Evolutionary conservation across 129 eudicot genomes (phyloP), one percentile per base, ranked within the genome.

Genomic region (Deinandra increscens): DNA sequence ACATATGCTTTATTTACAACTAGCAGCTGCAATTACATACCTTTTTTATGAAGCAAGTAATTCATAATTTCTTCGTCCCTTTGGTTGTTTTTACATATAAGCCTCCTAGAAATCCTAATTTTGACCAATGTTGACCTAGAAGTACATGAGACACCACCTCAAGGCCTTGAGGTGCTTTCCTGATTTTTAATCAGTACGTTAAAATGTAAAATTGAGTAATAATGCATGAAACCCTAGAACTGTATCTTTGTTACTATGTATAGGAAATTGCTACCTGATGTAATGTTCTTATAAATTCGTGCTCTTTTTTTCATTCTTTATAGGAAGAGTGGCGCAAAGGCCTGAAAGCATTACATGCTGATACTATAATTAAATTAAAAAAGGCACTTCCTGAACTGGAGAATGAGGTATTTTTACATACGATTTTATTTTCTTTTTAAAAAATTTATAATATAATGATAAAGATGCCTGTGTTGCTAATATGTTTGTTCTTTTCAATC

Each of bases 271-370:
- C 51, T 11, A 4, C 69, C 53, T 66, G 71, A 14, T 66, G 71
- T 46, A 60, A 51, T 69, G 22, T 37, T 31, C 38, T 38, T 53
- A 4, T 3, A 61, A 72, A 49, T 49, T 49, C 18, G 18, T 36
- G 66, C 38, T 70, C 19, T 15, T 70, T 23, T 15, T 0, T 33
- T 68, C 53, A 64, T 78, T 51, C 6, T 76, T 36, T 29, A 68
- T 60, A 93, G 99, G 97, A 93, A 62, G 99, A 93, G 77, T 93
- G 99, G 99, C 84, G 99, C 51, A 82, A 76, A 78, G 97, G 95
- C 31, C 93, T 93, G 65, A 89, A 87, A 82, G 94, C 93, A 7
- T 60, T 93, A 80, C 82, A 85, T 80, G 97, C 84, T 71, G 99
- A 93, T 76, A 89, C 95, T 33, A 60, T 89, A 44, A 9, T 55